A percentile compares a stretch with the other conserved stretches of the same genome.
phyloP scores from a whole-genome alignment of 768 basidiomycete species.

The Kondoa subrosea region DNA sequence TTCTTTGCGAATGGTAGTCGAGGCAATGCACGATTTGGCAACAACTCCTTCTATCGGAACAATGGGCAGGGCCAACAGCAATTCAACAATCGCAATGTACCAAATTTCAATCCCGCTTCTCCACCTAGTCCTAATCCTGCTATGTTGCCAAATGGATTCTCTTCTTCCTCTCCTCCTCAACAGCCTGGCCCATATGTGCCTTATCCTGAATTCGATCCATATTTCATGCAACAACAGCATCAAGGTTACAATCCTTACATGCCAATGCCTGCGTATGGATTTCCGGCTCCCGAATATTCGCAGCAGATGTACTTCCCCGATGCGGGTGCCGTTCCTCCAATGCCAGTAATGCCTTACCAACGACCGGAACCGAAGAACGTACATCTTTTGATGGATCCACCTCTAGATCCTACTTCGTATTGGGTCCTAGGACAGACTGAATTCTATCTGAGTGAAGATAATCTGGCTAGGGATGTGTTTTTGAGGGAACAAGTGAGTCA shows the following conservation, averaged over 20 bases:
- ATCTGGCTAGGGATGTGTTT: constrained; percentile 72
- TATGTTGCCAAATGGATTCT: background rate
- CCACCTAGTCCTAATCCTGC: background rate
- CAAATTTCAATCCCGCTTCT: background rate
- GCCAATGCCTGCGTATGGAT: background rate
- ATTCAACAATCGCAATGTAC: background rate
- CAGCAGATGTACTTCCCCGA: background rate
- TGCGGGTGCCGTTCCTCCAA: background rate
- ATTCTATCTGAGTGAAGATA: constrained; percentile 80
- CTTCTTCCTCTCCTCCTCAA: background rate
- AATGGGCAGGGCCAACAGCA: background rate
- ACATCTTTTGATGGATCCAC: constrained; percentile 1
- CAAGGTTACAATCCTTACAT: background rate
- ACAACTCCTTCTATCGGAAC: background rate
- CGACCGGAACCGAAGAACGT: constrained; percentile 1
- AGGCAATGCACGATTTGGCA: background rate
- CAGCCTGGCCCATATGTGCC: background rate
- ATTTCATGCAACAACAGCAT: background rate
- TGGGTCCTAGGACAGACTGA: constrained; percentile 46
- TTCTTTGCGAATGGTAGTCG: background rate
- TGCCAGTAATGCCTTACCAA: background rate
- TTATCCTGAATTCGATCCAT: background rate
- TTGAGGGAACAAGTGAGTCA: constrained; percentile 49
- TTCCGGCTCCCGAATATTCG: background rate
- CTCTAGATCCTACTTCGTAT: constrained; percentile 12